A percentile compares a stretch with the other conserved stretches of the same genome.
These are phyloP conservation scores for Cladosporium sp. DNA, from an alignment of 2,329 filamentous ascomycete species.

Conservation along the genomic window DNA sequence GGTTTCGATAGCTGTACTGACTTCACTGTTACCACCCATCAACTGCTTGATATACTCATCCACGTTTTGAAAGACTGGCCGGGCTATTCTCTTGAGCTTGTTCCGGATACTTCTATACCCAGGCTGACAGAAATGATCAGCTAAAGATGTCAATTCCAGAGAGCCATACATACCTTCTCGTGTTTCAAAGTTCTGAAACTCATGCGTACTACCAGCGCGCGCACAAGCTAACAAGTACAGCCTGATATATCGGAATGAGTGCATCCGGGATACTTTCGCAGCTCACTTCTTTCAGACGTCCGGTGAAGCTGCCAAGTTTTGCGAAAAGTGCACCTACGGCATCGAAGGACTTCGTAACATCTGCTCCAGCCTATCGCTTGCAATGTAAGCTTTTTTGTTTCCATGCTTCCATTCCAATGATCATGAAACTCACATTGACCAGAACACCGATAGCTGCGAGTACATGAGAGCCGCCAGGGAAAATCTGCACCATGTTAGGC, in stretches of 20 bases:
- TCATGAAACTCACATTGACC: background rate
- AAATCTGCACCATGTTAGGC: background rate
- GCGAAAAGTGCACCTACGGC: background rate
- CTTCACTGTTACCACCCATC: background rate
- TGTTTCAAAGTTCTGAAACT: background rate
- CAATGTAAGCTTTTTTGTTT: background rate
- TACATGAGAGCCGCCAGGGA: background rate
- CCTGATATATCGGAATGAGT: background rate
- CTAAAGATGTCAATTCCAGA: background rate
- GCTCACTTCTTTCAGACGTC: background rate
- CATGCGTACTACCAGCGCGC: background rate
- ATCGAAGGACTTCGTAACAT: background rate
- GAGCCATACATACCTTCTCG: background rate
- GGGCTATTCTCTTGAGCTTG: background rate
- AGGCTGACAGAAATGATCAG: background rate
- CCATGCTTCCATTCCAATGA: background rate
- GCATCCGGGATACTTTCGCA: background rate
- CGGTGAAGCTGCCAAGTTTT: background rate
- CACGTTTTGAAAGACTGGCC: background rate
- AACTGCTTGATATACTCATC: background rate
- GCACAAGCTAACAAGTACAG: background rate
- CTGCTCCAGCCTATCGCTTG: background rate
- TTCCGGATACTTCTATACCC: background rate
- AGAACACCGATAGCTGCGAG: background rate
- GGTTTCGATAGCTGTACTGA: background rate